These are phyloP conservation scores for Fusarium equiseti DNA, from an alignment of 2,329 filamentous ascomycete species.

Conservation along the genomic window DNA sequence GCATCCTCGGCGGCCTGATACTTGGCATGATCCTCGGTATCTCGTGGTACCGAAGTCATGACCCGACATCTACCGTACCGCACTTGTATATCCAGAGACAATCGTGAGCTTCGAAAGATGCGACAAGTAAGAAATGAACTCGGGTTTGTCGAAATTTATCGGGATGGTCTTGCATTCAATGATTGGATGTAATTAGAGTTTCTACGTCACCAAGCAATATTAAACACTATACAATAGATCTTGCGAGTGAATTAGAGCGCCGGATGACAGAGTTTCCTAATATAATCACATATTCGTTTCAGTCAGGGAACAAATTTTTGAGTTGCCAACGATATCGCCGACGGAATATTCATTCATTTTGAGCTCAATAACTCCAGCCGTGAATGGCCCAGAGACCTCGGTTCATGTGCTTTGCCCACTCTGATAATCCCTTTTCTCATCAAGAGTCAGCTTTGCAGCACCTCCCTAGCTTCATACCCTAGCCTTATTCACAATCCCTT, in stretches of 20 bases:
- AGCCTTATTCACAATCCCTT: conserved; percentile 36
- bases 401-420: conserved; percentile 42
- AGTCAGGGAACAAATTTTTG: conserved; percentile 20
- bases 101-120: conserved; percentile 1
- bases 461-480: conserved; percentile 39
- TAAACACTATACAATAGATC: neutral
- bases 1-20: conserved; percentile 37
- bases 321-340: conserved; percentile 39
- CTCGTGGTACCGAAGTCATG: conserved; percentile 37
- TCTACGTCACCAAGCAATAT: neutral
- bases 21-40: conserved; percentile 43
- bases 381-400: conserved; percentile 46
- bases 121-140: neutral
- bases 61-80: conserved; percentile 30
- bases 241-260: neutral
- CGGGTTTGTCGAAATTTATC: neutral
- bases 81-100: conserved; percentile 29
- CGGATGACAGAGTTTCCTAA: neutral
- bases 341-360: conserved; percentile 48
- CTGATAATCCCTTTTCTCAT: conserved; percentile 38
- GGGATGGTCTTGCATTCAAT: neutral
- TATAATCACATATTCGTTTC: conserved; percentile 9
- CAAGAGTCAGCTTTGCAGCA: conserved; percentile 41
- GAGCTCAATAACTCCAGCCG: conserved; percentile 48
- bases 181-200: neutral